These are phyloP conservation scores for Skeletonema costatum DNA, from an alignment of 108 stramenopile genomes.

Conservation along the genomic window DNA sequence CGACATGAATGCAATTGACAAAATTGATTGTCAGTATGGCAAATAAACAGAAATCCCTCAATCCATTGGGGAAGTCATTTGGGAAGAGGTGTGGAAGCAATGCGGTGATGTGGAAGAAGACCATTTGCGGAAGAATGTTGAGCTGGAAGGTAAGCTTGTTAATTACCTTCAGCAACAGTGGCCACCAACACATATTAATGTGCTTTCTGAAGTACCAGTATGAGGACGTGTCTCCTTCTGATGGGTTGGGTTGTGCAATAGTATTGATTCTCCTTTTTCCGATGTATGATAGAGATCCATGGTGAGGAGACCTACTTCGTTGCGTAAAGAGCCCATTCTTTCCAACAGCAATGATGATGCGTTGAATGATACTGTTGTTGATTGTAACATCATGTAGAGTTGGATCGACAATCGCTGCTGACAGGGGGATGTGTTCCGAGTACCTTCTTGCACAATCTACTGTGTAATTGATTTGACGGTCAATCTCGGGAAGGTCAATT, in stretches of 20 bases:
- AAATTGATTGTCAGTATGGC: background rate
- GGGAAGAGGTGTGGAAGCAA: background rate
- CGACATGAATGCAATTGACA: background rate
- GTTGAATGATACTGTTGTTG: background rate
- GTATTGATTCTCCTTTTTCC: background rate
- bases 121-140: background rate
- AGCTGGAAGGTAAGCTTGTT: background rate
- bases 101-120: background rate
- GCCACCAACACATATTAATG: background rate
- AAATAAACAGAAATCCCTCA: background rate
- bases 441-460: background rate
- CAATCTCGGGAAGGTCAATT: background rate
- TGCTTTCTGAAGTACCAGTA: too few species aligned
- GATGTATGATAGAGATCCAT: background rate
- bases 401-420: background rate
- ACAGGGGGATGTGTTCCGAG: background rate
- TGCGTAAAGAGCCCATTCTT: background rate
- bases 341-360: background rate
- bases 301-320: background rate
- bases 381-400: background rate
- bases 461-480: background rate
- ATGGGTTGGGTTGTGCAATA: background rate
- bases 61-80: background rate
- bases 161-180: background rate
- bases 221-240: background rate